Evolutionary conservation across 108 stramenopile species (phyloP).

Genomic region (Asterionellopsis glacialis): DNA sequence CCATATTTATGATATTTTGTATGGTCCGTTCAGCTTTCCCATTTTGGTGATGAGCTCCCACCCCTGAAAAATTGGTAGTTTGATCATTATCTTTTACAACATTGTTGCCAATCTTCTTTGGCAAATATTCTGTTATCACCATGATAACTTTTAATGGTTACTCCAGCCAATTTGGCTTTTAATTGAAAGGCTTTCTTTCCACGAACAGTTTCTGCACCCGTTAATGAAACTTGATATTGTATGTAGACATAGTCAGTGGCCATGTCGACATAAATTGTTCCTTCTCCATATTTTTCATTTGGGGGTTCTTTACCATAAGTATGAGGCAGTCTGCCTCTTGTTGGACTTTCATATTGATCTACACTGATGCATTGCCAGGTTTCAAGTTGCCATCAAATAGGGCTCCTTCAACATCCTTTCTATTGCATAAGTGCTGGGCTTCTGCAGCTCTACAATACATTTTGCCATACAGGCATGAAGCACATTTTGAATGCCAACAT

Average conservation of each 20-base stretch:
- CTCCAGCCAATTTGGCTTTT: neutral
- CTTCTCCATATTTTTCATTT: neutral
- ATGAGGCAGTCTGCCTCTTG: neutral
- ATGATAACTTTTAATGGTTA: conserved; percentile 5
- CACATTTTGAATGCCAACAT: too few relatives aligned
- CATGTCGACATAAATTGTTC: neutral
- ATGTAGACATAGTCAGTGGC: neutral
- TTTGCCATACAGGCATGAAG: too few relatives aligned
- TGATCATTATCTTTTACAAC: neutral
- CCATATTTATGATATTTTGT: neutral
- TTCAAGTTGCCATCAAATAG: neutral
- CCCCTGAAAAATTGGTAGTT: too few relatives aligned
- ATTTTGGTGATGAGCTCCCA: too few relatives aligned
- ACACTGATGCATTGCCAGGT: conserved; percentile 3
- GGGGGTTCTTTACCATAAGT: neutral
- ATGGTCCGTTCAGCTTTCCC: conserved; percentile 10
- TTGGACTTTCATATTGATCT: conserved; percentile 5
- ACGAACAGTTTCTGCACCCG: conserved; percentile 5
- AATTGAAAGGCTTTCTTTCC: conserved; percentile 10
- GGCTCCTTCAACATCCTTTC: too few relatives aligned
- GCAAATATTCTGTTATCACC: conserved; percentile 5
- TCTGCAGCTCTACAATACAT: too few relatives aligned
- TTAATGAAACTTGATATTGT: neutral
- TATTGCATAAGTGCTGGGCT: too few relatives aligned
- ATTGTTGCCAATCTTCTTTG: neutral